Evolutionary conservation across 1,139 yeast species (phyloP).

Genomic region (Yamadazyma songkhlaensis): DNA sequence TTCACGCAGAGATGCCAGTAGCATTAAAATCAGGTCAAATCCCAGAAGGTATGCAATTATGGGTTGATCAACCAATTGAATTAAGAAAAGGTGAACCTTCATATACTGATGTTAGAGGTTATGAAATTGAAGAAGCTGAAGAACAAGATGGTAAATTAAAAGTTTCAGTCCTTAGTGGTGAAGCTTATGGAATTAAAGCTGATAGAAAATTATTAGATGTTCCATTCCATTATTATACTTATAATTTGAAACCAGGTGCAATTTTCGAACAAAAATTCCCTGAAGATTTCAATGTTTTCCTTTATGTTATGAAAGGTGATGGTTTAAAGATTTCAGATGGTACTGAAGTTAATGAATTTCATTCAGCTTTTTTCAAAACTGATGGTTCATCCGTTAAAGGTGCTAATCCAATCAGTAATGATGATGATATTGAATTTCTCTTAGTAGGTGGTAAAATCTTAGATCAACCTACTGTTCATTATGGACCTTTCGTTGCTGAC

Average conservation of each 20-base stretch:
- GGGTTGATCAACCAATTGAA: constrained; percentile 84
- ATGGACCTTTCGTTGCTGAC: constrained; percentile 87
- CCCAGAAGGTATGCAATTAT: constrained; percentile 76
- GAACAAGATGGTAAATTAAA: constrained; percentile 65
- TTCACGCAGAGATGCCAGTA: constrained; percentile 87
- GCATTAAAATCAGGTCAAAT: constrained; percentile 52
- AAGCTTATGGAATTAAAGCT: constrained; percentile 71
- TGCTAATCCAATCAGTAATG: constrained; percentile 34
- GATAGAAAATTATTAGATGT: constrained; percentile 78
- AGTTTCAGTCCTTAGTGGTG: constrained; percentile 77
- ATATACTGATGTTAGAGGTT: constrained; percentile 71
- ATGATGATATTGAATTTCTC: constrained; percentile 51
- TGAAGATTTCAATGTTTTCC: constrained; percentile 63
- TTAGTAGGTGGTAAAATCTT: constrained; percentile 75
- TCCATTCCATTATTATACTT: constrained; percentile 77
- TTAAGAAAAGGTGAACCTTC: constrained; percentile 72
- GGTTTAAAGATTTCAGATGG: constrained; percentile 46
- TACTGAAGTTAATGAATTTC: constrained; percentile 40
- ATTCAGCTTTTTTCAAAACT: constrained; percentile 61
- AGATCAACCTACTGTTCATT: constrained; percentile 77
- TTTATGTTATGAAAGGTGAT: constrained; percentile 67
- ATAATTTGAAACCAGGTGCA: constrained; percentile 66
- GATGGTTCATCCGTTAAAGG: constrained; percentile 63
- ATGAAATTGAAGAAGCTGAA: constrained; percentile 65
- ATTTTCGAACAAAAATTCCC: constrained; percentile 61